Conservation (phyloP, 1,139 yeast genomes). For the Debaryomycetaceae sp. region DNA sequence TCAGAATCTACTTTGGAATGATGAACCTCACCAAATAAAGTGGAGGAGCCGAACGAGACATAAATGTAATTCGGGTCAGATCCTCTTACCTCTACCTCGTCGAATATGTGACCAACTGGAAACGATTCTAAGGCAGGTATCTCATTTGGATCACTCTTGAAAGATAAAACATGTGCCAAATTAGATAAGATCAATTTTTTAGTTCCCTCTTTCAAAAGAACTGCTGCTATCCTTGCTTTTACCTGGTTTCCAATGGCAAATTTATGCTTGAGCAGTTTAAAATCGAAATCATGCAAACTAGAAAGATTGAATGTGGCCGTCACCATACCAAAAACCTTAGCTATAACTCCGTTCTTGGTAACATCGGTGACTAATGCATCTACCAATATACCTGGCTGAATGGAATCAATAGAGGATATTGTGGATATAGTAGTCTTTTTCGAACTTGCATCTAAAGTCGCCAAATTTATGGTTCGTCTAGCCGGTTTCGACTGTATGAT, state of each 20-base stretch:
- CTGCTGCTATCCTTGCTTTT: constrained; percentile 69
- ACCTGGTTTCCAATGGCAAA: constrained; percentile 64
- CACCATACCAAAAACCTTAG: constrained; percentile 70
- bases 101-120: constrained; percentile 74
- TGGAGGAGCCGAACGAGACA: constrained; percentile 56
- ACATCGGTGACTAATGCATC: constrained; percentile 69
- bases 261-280: constrained; percentile 53
- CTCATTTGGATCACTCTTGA: constrained; percentile 10
- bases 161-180: constrained; percentile 51
- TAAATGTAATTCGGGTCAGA: constrained; percentile 54
- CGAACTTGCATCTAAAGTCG: constrained; percentile 17
- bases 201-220: constrained; percentile 53
- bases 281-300: constrained; percentile 54
- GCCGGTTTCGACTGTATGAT: constrained; percentile 42
- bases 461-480: constrained; percentile 59
- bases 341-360: constrained; percentile 56
- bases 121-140: constrained; percentile 56
- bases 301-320: constrained; percentile 69
- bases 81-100: constrained; percentile 53
- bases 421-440: constrained; percentile 50
- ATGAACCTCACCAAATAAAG: constrained; percentile 65
- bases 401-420: constrained; percentile 69
- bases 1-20: constrained; percentile 63
- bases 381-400: constrained; percentile 80
- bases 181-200: constrained; percentile 63